Evolutionary conservation across 352 stramenopile genomes (phyloP).

Genomic region (Phytophthora cajani): DNA sequence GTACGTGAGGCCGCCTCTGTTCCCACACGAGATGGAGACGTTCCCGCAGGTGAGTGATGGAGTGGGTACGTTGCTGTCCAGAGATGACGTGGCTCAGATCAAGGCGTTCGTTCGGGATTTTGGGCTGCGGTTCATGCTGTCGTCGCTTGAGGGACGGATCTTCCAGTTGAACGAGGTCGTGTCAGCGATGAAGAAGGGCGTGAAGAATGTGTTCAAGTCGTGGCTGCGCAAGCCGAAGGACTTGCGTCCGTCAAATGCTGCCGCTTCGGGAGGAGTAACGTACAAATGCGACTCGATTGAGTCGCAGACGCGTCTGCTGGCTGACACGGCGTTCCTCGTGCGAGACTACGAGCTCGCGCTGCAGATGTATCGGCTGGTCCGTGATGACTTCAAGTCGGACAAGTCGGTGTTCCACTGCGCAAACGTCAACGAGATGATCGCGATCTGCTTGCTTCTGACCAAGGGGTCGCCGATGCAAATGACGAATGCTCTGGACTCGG

Average conservation of each 20-base stretch:
- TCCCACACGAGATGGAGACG: conserved; percentile 40
- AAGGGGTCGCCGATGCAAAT: conserved; percentile 86
- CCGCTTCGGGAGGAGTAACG: conserved; percentile 36
- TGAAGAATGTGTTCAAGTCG: conserved; percentile 93
- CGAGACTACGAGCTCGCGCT: conserved; percentile 90
- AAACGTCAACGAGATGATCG: conserved; percentile 91
- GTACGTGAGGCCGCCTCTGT: conserved; percentile 68
- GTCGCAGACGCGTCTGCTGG: conserved; percentile 87
- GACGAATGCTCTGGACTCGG: conserved; percentile 81
- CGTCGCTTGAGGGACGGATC: conserved; percentile 83
- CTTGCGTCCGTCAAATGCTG: conserved; percentile 37
- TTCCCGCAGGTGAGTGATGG: conserved; percentile 37
- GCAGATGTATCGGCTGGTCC: conserved; percentile 90
- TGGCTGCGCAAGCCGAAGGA: conserved; percentile 92
- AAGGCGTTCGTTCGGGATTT: conserved; percentile 82
- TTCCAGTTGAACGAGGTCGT: conserved; percentile 90
- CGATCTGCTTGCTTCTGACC: conserved; percentile 78
- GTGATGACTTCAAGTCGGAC: conserved; percentile 92
- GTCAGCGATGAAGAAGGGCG: conserved; percentile 90
- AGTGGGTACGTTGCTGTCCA: conserved; percentile 60
- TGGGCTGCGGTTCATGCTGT: conserved; percentile 78
- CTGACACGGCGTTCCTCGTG: conserved; percentile 91
- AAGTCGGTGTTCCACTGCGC: conserved; percentile 85
- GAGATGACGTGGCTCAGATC: conserved; percentile 70
- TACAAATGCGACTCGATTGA: conserved; percentile 91